Evolutionary conservation across 1,284 basidiomycete genomes (phyloP).

Genomic region (Pseudozyma tsukubaensis): DNA sequence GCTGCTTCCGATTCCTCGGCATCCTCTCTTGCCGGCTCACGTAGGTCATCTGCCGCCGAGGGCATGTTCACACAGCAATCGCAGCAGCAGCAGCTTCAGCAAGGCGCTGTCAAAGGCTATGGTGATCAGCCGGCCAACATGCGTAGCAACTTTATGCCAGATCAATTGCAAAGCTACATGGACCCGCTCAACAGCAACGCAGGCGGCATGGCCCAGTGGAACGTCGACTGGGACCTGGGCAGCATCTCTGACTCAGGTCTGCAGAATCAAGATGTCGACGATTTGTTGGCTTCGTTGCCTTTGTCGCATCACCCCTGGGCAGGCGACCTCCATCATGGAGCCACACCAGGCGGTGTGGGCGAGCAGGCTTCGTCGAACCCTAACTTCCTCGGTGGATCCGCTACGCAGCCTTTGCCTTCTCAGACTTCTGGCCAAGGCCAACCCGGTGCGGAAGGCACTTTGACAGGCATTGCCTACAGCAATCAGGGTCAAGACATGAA

Average conservation of each 20-base stretch:
- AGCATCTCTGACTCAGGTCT: conserved; percentile 35
- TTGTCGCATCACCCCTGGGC: conserved; percentile 55
- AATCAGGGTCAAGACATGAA: conserved; percentile 7
- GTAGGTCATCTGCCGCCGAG: conserved; percentile 22
- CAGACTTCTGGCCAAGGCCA: background rate
- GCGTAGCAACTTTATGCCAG: conserved; percentile 13
- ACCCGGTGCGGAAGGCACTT: background rate
- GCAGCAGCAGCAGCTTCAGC: conserved; percentile 25
- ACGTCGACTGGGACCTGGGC: conserved; percentile 42
- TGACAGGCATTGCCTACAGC: conserved; percentile 2
- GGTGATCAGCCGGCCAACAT: conserved; percentile 11
- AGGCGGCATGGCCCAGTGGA: conserved; percentile 25
- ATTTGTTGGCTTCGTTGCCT: conserved; percentile 41
- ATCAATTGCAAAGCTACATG: conserved; percentile 27
- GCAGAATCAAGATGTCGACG: conserved; percentile 22
- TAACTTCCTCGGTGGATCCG: conserved; percentile 2
- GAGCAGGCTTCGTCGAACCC: background rate
- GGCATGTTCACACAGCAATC: conserved; percentile 11
- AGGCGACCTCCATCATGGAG: conserved; percentile 44
- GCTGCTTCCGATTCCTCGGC: conserved; percentile 31
- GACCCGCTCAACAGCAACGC: conserved; percentile 28
- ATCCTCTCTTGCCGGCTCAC: conserved; percentile 30
- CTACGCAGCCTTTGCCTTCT: conserved; percentile 6
- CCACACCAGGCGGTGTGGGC: conserved; percentile 8
- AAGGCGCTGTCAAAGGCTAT: conserved; percentile 4